Conservation (phyloP, 352 stramenopile species). For the Paralagenidium karlingii region DNA sequence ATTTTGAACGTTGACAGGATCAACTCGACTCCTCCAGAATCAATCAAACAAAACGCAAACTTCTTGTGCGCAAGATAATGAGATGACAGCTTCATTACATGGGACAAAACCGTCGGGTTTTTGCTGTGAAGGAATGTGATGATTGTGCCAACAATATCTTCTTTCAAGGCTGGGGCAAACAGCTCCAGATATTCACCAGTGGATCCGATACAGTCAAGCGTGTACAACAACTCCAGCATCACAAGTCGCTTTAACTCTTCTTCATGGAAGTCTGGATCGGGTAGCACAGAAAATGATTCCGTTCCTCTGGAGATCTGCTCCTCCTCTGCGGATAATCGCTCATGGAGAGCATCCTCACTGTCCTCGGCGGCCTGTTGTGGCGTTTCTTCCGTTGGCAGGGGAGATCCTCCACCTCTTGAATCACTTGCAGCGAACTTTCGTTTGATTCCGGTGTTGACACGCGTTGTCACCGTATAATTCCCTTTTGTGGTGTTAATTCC, state of each 20-base stretch:
- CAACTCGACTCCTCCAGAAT: constrained; percentile 55
- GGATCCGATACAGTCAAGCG: constrained; percentile 67
- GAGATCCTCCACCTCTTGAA: too few species aligned
- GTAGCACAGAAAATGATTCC: too few species aligned
- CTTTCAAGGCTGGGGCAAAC: constrained; percentile 64
- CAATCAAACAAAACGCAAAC: constrained; percentile 66
- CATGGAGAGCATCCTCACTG: too few species aligned
- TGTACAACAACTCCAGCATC: constrained; percentile 74
- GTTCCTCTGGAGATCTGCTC: too few species aligned
- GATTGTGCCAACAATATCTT: constrained; percentile 72
- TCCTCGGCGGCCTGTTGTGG: too few species aligned
- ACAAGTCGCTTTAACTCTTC: constrained; percentile 67
- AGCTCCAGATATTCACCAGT: constrained; percentile 81
- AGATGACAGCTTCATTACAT: constrained; percentile 73
- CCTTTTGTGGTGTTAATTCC: too few species aligned
- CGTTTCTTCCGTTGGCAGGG: too few species aligned
- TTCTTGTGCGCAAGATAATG: constrained; percentile 82
- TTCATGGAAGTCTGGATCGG: constrained; percentile 44
- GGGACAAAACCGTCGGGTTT: constrained; percentile 62
- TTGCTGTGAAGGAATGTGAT: constrained; percentile 79
- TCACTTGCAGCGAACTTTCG: too few species aligned
- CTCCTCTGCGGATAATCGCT: too few species aligned
- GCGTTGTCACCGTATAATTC: too few species aligned
- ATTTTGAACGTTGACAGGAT: constrained; percentile 48
- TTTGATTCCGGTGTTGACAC: too few species aligned